These are phyloP conservation scores for Paramecium primaurelia DNA, from an alignment of 73 alveolate genomes.

Conservation along the genomic window DNA sequence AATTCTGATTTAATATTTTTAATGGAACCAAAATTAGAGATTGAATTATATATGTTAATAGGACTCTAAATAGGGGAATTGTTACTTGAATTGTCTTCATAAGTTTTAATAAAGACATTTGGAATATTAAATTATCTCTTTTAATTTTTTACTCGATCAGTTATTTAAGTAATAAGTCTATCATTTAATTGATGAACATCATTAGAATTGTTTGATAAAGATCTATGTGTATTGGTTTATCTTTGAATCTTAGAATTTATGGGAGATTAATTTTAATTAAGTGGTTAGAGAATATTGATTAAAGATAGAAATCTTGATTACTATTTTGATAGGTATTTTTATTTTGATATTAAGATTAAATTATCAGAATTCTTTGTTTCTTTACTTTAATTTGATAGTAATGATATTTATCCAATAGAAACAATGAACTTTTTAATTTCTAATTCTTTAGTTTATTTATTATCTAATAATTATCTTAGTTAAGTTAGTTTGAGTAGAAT, in stretches of 20 bases:
- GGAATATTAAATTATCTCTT: not conserved
- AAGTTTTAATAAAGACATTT: not conserved
- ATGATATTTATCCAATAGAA: not conserved
- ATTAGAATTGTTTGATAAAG: not conserved
- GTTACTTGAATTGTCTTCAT: not conserved
- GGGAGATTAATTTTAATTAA: not conserved
- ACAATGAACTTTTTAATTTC: not conserved
- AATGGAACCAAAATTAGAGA: not conserved
- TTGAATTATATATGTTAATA: not conserved
- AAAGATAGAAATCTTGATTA: not conserved
- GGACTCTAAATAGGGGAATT: not conserved
- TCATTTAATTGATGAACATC: not conserved
- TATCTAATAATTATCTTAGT: not conserved
- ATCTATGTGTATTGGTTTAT: not conserved
- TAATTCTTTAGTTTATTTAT: not conserved
- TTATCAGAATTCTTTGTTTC: not conserved
- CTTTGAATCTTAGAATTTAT: not conserved
- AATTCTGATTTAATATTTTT: not conserved
- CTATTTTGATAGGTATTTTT: not conserved
- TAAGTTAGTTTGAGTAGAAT: not conserved
- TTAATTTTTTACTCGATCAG: not conserved
- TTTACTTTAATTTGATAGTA: not conserved
- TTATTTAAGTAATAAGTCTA: not conserved
- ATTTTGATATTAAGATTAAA: not conserved
- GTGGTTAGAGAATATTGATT: not conserved